Evolutionary conservation across 225 moss, liverwort and hornwort genomes (phyloP).

Genomic region (Pseudoscleropodium purum): DNA sequence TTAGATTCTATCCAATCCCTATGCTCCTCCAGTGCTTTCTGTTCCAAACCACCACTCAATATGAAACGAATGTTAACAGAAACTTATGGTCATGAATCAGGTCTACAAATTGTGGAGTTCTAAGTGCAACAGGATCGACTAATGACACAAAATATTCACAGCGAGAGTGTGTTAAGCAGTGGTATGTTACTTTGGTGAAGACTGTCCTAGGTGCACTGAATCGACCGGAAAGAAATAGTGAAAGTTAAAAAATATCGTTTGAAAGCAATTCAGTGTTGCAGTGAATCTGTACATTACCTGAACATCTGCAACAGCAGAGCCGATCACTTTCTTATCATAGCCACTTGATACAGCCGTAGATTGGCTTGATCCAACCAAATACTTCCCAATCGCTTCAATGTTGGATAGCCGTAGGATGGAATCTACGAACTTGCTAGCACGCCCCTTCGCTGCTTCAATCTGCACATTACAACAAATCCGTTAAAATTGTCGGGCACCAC

Average conservation of each 20-base stretch:
- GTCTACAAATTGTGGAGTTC: background rate
- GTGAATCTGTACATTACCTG: constrained; percentile 8
- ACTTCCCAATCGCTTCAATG: constrained; percentile 66
- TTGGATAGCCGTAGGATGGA: constrained; percentile 71
- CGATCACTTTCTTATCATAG: constrained; percentile 60
- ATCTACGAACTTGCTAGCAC: constrained; percentile 79
- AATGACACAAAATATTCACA: background rate
- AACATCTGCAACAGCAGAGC: constrained; percentile 44
- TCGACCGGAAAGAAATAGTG: background rate
- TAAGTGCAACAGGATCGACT: background rate
- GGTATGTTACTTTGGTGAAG: background rate
- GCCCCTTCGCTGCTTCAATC: constrained; percentile 69
- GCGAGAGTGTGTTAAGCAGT: background rate
- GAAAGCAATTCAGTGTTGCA: background rate
- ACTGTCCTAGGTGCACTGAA: background rate
- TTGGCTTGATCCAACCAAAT: constrained; percentile 57
- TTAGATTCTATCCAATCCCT: constrained; percentile 77
- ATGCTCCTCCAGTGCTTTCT: constrained; percentile 81
- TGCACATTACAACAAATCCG: constrained; percentile 12
- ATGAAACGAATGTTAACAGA: background rate
- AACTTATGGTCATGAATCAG: background rate
- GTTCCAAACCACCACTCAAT: constrained; percentile 9
- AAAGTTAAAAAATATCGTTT: background rate
- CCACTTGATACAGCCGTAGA: constrained; percentile 43
- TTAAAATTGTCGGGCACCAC: background rate